Conservation (phyloP, 176 grass and related monocot genomes). For the Oryza nivara region DNA sequence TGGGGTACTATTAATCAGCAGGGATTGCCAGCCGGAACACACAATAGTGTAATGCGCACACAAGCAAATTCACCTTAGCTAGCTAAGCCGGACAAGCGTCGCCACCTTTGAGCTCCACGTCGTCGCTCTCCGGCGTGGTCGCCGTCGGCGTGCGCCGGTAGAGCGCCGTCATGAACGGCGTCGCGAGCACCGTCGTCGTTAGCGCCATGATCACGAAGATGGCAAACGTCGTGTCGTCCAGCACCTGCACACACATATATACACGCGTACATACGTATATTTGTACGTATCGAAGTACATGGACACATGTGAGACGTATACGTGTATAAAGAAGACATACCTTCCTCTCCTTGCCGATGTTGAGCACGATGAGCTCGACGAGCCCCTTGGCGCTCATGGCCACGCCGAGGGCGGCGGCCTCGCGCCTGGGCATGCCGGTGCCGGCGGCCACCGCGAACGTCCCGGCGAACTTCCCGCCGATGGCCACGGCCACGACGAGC, state of each 20-base stretch:
- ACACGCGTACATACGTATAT: not conserved
- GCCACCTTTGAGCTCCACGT: constrained; percentile 29
- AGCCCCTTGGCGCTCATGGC: constrained; percentile 22
- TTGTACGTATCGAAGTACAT: not conserved
- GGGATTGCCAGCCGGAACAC: too few relatives aligned
- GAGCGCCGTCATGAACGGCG: constrained; percentile 43
- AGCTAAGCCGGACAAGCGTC: constrained; percentile 34
- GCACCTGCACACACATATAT: constrained; percentile 42
- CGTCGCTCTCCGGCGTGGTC: constrained; percentile 25
- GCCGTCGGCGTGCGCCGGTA: constrained; percentile 27
- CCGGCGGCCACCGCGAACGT: not conserved
- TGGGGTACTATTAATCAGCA: too few relatives aligned
- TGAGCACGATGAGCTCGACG: constrained; percentile 37
- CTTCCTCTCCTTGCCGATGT: constrained; percentile 23
- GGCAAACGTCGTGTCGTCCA: constrained; percentile 83
- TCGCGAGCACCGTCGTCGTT: constrained; percentile 42
- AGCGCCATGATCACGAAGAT: constrained; percentile 87
- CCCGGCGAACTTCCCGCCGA: not conserved
- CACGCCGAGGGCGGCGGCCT: not conserved
- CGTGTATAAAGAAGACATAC: not conserved
- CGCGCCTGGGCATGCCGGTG: not conserved
- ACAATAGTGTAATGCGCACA: too few relatives aligned
- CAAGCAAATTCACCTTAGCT: not conserved
- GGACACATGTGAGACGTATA: not conserved
- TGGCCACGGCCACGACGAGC: not conserved